Evolutionary conservation across 305 asterid genomes (phyloP), one percentile per base, ranked within the genome.

Genomic region (Solanum chacoense): DNA sequence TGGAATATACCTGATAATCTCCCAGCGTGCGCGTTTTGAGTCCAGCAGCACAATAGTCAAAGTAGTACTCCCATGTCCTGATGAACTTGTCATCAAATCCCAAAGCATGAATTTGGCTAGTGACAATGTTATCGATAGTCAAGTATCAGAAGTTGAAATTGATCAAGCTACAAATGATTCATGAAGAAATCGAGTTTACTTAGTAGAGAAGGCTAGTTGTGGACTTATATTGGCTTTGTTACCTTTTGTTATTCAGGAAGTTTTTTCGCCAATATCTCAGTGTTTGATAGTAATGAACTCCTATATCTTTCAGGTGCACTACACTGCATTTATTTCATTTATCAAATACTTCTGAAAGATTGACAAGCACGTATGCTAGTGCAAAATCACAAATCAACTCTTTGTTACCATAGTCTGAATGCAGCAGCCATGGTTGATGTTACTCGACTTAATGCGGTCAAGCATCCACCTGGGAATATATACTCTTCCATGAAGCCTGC

Each of bases 61-160:
- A 97, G 89, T 97, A 97, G 90, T 97, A 97, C 84, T 94, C 98
- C 99, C 99, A 96, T 31, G 98, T 95, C 90, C 99, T 89, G 88
- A 97, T 92, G 94, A 97, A 96, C 96, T 95, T 97, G n/a, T 96
- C 93, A 59, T 95, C 89, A 90, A 97, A 97, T 88, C 98, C 98
- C 93, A 97, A 91, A n/a, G 26, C 93, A 74, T 87, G 90, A 73
- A 97, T 96, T 94, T 96, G 86, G 84, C 99, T 96, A 18, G 45
- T 6, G 0, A 75, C 8, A 74, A 10, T 18, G 35, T 63, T 14
- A 40, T 77, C 12, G 31, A 14, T 18, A 10, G 87, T 89, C 67
- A 59, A 84, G 32, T 59, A 59, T 20, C 69, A 59, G 2, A 18
- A 55, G n/a, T 55, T 55, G 3, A 11, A 55, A 20, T 4, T 7